Evolutionary conservation across 2,329 filamentous ascomycete genomes (phyloP), one percentile per base, ranked within the genome.

Genomic region (Daldinia eschscholtzii): DNA sequence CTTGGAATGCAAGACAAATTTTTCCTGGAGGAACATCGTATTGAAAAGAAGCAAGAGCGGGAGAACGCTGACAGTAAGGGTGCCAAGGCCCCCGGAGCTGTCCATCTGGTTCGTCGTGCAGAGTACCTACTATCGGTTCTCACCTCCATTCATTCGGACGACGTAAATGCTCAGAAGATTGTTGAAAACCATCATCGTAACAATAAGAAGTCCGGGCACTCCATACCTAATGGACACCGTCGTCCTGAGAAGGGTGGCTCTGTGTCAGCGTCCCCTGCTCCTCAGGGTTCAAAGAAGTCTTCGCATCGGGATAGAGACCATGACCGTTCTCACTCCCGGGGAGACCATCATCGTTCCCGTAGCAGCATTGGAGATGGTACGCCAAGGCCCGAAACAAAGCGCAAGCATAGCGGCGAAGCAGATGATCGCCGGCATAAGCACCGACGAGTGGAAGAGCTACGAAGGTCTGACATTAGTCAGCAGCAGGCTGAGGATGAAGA

Each of bases 81-180:
- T 69, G 92, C 93, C 39, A 97, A 97, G 76, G 97, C 95, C 2
- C 96, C 96, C 3, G 96, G 96, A n/a, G 95, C 96, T 23, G 96
- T 99, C 30, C 96, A 99, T 78, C 89, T 99, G 50, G 95, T 98
- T 61, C 93, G 96, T 55, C 92, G 96, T 66, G 93, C 95, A 9
- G 96, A 98, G 77, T 99, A 99, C 77, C 87, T 99, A 13, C 86
- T 99, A 44, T 97, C 94, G n/a, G 94, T 99, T 1, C 84, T 99
- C 68, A 93, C 95, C 77, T 93, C 89, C 12, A 90, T 97, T 76
- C 93, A 97, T 80, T 91, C 90, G 1, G 89, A 89, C 68, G 93
- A 97, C 76, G 86, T 88, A 33, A 88, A 88, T 20, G 92, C 92
- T 3, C 94, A 93, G 79, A 91, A 90, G 76, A 89, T 92, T 0